These are phyloP conservation scores for Nyssa sinensis DNA, from an alignment of 148 eudicot species.

Conservation along the genomic window DNA sequence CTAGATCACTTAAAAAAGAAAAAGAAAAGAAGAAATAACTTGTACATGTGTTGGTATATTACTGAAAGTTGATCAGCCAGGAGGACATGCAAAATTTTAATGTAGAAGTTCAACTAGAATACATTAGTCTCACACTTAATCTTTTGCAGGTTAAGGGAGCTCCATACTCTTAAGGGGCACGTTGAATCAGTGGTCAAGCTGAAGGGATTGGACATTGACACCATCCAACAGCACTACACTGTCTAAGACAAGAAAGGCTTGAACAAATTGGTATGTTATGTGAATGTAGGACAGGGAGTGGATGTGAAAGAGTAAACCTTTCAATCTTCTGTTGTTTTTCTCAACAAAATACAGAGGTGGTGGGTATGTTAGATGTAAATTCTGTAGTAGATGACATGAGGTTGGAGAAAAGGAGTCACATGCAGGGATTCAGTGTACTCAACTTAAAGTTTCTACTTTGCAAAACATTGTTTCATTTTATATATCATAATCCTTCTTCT, in stretches of 20 bases:
- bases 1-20: too few species aligned
- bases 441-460: not conserved
- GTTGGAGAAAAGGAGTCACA: not conserved
- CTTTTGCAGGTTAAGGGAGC: constrained; percentile 58
- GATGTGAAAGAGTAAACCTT: not conserved
- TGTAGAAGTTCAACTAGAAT: not conserved
- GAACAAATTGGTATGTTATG: too few species aligned
- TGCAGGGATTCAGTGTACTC: not conserved
- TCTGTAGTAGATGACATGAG: not conserved
- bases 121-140: not conserved
- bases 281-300: too few species aligned
- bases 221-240: constrained; percentile 53
- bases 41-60: too few species aligned
- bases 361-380: not conserved
- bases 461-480: not conserved
- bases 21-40: too few species aligned
- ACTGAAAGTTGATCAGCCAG: not conserved
- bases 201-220: constrained; percentile 66
- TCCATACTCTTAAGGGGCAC: constrained; percentile 62
- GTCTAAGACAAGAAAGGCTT: too few species aligned
- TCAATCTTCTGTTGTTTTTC: not conserved
- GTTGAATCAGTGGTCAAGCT: constrained; percentile 66
- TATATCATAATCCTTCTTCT: not conserved
- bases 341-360: constrained; percentile 3
- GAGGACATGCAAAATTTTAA: not conserved